Base-by-base conservation (phyloP, 1,139 yeast species). In the Yamadazyma jaroonii region DNA sequence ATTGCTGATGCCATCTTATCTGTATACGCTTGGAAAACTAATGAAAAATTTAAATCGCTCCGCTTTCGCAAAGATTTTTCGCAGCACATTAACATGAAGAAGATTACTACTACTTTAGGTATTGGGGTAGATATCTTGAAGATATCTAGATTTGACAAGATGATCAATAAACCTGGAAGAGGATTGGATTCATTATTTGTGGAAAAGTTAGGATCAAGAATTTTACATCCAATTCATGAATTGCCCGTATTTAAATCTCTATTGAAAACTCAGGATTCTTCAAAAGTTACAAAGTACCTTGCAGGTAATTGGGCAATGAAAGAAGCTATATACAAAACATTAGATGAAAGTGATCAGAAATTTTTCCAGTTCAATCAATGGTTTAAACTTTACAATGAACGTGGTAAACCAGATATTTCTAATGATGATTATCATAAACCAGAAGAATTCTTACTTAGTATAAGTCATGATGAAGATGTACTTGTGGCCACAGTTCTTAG, bases 1-100 rank as follows among this genome's bases (percentile, higher is more conserved):
- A 88, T 76, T 6, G 96, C 80, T 11, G 95, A 85, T 2, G 97
- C 95, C 97, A 88, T 88, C 21, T 9, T 27, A 15, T 15, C 10
- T 8, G 20, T n/a, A n/a, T n/a, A n/a, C n/a, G n/a, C 25, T 23
- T 23, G 25, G 10, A 23, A 23, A 23, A 9, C 10, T 23, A 9
- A 10, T 10, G 25, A 23, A 23, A 27, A 27, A 27, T 13, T 9
- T 27, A 11, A 13, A 9, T 13, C 30, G 15, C 30, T 27, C n/a
- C 14, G 30, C 30, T 9, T 27, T 14, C 9, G 14, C 32, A 10
- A 6, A 24, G 32, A 17, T 7, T 11, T 7, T 11, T 30, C 24
- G 22, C 24, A 21, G 9, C 20, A 30, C n/a, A 14, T 12, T 11
- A 20, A n/a, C n/a, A 34, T 41, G 47, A 49, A 25, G 21, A 46